phyloP scores from a whole-genome alignment of 2,329 filamentous ascomycete species.

The Bipolaris bicolor region DNA sequence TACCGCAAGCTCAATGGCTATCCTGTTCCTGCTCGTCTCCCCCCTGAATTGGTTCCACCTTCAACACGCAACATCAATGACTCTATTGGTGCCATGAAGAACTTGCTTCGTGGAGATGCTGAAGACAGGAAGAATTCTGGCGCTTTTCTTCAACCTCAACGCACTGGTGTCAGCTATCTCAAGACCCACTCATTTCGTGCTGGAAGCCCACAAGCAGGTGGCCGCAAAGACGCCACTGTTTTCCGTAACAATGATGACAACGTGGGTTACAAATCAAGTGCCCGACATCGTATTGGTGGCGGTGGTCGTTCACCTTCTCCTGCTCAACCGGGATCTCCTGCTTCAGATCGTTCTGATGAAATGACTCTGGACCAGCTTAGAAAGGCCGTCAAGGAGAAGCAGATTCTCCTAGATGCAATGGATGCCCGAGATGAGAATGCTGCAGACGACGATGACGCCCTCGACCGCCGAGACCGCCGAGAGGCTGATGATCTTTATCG shows the following conservation, averaged over 20 bases:
- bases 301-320: constrained; percentile 79
- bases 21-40: constrained; percentile 83
- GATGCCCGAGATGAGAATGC: constrained; percentile 94
- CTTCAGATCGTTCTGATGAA: constrained; percentile 73
- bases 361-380: constrained; percentile 83
- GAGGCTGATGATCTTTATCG: constrained; percentile 95
- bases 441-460: constrained; percentile 86
- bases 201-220: constrained; percentile 61
- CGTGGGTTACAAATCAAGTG: constrained; percentile 88
- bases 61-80: constrained; percentile 92
- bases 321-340: constrained; percentile 59
- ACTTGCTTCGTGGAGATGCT: constrained; percentile 85
- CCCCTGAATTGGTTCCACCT: constrained; percentile 90
- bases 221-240: constrained; percentile 91
- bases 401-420: constrained; percentile 91
- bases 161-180: constrained; percentile 96
- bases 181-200: constrained; percentile 92
- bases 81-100: constrained; percentile 92
- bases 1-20: constrained; percentile 97
- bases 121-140: constrained; percentile 88
- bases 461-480: constrained; percentile 87
- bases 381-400: constrained; percentile 93
- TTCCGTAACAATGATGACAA: constrained; percentile 97
- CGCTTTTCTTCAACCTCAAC: constrained; percentile 88
- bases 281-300: constrained; percentile 77